phyloP scores from a whole-genome alignment of 1,139 yeast genomes.

The Suhomyces choctaworum region DNA sequence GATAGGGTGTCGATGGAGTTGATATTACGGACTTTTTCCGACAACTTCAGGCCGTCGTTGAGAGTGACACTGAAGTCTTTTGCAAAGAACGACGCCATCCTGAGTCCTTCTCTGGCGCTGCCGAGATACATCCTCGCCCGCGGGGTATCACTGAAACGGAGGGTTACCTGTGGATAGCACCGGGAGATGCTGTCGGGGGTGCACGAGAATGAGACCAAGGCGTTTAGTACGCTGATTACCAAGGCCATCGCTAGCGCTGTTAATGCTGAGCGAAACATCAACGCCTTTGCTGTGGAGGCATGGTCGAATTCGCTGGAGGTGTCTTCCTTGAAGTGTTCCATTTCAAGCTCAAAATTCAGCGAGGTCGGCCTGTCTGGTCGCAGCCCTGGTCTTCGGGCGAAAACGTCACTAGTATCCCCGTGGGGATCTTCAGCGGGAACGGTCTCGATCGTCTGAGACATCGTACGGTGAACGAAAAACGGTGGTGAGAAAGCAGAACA shows the following conservation, averaged over 20 bases:
- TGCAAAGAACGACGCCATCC: conserved; percentile 55
- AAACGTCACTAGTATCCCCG: too few relatives aligned
- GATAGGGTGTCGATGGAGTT: conserved; percentile 48
- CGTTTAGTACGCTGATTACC: conserved; percentile 10
- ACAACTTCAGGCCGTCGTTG: conserved; percentile 21
- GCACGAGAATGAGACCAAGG: conserved; percentile 15
- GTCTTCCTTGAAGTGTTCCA: too few relatives aligned
- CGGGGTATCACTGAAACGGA: conserved; percentile 37
- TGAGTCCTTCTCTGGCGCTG: conserved; percentile 50
- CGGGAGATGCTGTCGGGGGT: conserved; percentile 11
- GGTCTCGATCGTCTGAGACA: too few relatives aligned
- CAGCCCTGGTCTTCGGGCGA: too few relatives aligned
- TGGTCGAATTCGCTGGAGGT: too few relatives aligned
- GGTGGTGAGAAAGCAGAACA: too few relatives aligned
- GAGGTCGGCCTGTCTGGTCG: too few relatives aligned
- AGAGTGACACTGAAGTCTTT: conserved; percentile 45
- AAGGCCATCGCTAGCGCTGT: conserved; percentile 10
- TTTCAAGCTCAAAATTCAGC: too few relatives aligned
- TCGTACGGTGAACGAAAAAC: too few relatives aligned
- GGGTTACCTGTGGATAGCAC: conserved; percentile 50
- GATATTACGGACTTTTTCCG: conserved; percentile 20
- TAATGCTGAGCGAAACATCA: too few relatives aligned
- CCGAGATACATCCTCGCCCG: conserved; percentile 31
- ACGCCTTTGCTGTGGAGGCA: too few relatives aligned
- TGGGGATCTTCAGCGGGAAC: too few relatives aligned